Conservation (phyloP, 805 yeast genomes). For the Candida pseudofarinosa region DNA sequence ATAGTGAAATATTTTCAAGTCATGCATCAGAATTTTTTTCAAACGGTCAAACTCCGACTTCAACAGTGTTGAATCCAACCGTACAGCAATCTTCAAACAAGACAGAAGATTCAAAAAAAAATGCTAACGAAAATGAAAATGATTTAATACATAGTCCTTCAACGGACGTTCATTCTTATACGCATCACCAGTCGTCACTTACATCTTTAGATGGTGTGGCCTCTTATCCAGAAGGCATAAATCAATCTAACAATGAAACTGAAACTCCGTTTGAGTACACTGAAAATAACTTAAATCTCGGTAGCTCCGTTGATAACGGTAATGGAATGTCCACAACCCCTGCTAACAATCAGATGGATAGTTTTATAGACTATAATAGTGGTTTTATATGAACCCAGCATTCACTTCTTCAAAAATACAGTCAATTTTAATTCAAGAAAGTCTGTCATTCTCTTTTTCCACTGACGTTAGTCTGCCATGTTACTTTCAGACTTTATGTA, state of each 20-base stretch:
- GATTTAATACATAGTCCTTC: conserved; percentile 9
- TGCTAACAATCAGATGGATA: conserved; percentile 14
- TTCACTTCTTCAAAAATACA: not conserved
- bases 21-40: conserved; percentile 21
- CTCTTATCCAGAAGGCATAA: conserved; percentile 1
- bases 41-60: conserved; percentile 12
- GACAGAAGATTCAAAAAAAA: not conserved
- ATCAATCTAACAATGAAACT: conserved; percentile 5
- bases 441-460: too few relatives aligned
- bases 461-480: too few relatives aligned
- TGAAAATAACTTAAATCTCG: conserved; percentile 4
- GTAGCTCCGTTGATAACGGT: conserved; percentile 8
- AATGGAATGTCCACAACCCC: conserved; percentile 5
- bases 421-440: too few relatives aligned
- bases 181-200: conserved; percentile 11
- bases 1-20: conserved; percentile 17
- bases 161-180: conserved; percentile 11
- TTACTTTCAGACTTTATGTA: too few relatives aligned
- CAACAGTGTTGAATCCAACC: conserved; percentile 3
- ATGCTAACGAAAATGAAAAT: conserved; percentile 4
- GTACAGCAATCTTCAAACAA: conserved; percentile 1
- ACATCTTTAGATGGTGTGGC: not conserved
- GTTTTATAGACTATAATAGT: conserved; percentile 22
- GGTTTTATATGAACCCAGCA: not conserved
- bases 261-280: conserved; percentile 8